These are phyloP conservation scores for Cryptosporidium ubiquitum DNA, from an alignment of 169 alveolate species.

Conservation along the genomic window DNA sequence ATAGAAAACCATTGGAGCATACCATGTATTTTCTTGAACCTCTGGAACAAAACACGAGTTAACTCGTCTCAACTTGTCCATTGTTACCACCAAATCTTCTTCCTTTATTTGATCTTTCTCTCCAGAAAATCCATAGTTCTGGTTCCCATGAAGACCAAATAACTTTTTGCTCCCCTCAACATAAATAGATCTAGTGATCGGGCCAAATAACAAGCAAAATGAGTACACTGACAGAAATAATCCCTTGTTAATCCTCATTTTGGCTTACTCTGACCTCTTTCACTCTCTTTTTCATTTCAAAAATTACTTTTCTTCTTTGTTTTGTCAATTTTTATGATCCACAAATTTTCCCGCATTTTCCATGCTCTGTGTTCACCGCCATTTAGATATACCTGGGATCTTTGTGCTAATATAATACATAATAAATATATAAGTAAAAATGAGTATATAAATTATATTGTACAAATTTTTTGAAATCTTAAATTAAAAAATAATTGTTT, in stretches of 20 bases:
- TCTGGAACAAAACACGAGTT: slow-evolving; percentile 29
- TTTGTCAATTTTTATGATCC: slow-evolving; percentile 59
- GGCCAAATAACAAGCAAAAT: not conserved
- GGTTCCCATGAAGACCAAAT: slow-evolving; percentile 24
- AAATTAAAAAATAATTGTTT: too few relatives aligned
- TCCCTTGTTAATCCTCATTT: slow-evolving; percentile 26
- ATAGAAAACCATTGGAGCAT: slow-evolving; percentile 55
- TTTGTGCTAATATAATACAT: too few relatives aligned
- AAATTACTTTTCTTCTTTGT: not conserved
- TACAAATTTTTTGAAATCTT: too few relatives aligned
- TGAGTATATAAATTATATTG: too few relatives aligned
- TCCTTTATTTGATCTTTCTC: not conserved
- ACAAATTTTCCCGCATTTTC: slow-evolving; percentile 35
- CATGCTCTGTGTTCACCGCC: not conserved
- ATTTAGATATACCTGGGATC: not conserved
- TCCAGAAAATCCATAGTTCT: not conserved
- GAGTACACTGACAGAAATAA: not conserved
- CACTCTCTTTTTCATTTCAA: slow-evolving; percentile 15
- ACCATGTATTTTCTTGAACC: slow-evolving; percentile 31
- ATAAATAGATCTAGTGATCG: not conserved
- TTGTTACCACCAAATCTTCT: not conserved
- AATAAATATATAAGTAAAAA: too few relatives aligned
- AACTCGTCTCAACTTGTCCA: slow-evolving; percentile 30
- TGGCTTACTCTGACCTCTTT: not conserved
- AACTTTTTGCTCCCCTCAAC: not conserved